Evolutionary conservation across 352 stramenopile species (phyloP), one percentile per base, ranked within the genome.

Genomic region (Globisporangium yorkense): DNA sequence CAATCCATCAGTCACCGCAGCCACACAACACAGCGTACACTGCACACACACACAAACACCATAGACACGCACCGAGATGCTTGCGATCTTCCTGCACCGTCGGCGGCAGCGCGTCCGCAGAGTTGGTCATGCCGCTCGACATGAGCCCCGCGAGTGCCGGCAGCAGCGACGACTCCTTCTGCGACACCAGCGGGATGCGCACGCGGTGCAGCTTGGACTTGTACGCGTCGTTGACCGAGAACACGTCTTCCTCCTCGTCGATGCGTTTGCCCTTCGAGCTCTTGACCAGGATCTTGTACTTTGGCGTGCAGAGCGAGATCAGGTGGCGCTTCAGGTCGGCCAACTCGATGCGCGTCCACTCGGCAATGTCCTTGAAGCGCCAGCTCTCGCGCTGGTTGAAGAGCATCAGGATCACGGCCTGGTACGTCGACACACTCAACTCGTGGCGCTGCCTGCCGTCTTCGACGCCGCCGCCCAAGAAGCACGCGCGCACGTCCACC

Each of bases 321-420:
- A 99, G 71, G 70, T 99, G 96, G 16, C 96, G 88, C 68, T 94
- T 96, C 20, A 97, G 50, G 59, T 98, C 90, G 40, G 73, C 79
- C 13, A 68, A 58, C 6, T 95, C 84, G 55, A 99, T 98, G 35
- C 85, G 68, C 0, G 94, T 98, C 51, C 77, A 71, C 37, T 94
- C 79, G 31, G 83, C 67, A 43, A 99, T 96, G 12, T 98, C 81
- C 20, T 88, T 83, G 53, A 98, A 92, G 10, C 71, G 62, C 81
- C 77, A 92, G 35, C 69, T 63, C 0, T 87, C 83, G 13, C 75
- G 68, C 37, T 89, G 76, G 70, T 99, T 99, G 78, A 99, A 99
- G 7, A 99, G 68, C 66, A 98, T 87, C 33, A 99, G 76, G 46
- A 99, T 98, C 56, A 97, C 97, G 66, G 98, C 98, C 77, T 99